Percentiles rank a stretch among this genome's conserved stretches.
Evolutionary conservation across 192 early-diverging fungal genomes (phyloP).

Genomic region (Podila clonocystis): DNA sequence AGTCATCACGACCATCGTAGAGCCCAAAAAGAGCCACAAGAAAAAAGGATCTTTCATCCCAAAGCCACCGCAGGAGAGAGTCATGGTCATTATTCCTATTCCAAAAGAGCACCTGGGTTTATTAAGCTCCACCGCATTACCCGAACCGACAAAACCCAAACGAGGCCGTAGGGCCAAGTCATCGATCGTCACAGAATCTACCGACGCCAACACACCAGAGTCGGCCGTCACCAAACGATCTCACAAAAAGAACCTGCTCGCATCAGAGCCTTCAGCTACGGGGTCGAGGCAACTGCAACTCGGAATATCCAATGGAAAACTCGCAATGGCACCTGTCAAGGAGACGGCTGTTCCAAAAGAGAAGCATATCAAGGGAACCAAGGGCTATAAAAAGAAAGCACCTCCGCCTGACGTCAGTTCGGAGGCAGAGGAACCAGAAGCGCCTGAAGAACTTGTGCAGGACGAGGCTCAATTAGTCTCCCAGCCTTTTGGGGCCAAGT

Average conservation of each 20-base stretch:
- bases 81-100: conserved; percentile 47
- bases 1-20: conserved; percentile 2
- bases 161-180: conserved; percentile 19
- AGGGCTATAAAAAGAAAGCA: conserved; percentile 13
- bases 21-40: conserved; percentile 2
- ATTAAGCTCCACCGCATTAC: background rate
- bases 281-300: conserved; percentile 16
- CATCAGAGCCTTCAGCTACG: background rate
- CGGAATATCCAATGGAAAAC: conserved; percentile 27
- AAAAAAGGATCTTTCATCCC: background rate
- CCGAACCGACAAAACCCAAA: background rate
- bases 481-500: conserved; percentile 59
- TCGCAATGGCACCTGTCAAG: conserved; percentile 11
- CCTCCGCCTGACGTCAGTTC: background rate
- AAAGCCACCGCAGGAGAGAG: background rate
- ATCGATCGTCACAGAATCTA: background rate
- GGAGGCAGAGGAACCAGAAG: conserved; percentile 4
- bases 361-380: conserved; percentile 22
- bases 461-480: conserved; percentile 22
- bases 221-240: conserved; percentile 12
- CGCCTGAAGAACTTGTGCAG: conserved; percentile 12
- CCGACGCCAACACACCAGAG: background rate
- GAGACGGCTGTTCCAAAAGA: conserved; percentile 6
- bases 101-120: conserved; percentile 3
- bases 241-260: conserved; percentile 18